Evolutionary conservation across 108 stramenopile genomes (phyloP), one percentile per base, ranked within the genome.

Genomic region (Cyclotella kingstonii): DNA sequence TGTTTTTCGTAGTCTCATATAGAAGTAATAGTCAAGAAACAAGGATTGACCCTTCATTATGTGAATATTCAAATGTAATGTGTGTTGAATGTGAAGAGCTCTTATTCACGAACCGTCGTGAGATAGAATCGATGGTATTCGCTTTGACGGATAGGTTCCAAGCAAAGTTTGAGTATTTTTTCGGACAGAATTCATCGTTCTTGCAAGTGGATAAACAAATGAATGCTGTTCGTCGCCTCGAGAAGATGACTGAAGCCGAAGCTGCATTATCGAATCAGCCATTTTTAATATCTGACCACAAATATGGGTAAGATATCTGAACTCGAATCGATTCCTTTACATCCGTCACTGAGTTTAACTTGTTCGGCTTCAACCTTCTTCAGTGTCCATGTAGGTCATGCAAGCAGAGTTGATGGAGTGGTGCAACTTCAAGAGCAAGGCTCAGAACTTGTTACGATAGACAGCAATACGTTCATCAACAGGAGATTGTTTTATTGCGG

Each of bases 401-500:
- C 50, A 4, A 27, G 53, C 18, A 49, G 60, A 3, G 55, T 41
- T 25, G 55, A n/a, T n/a, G 55, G 0, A 57, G 55, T 19, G 55
- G 41, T 27, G 41, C 25, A 8, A 38, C 5, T 18, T 44, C 43
- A 44, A 18, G 43, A 44, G 17, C 5, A 44, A 17, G 43, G 17
- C n/a, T 18, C 43, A 17, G 19, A 18, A 26, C 25, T 34, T 4
- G 33, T 22, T 15, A 11, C 30, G 14, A 34, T 54, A 11, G 15
- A 15, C 11, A 36, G 17, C 33, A 8, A 54, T 6, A 36, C 8
- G 54, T 19, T 11, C 27, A 18, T 41, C 12, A 4, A 11, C 26
- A 30, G 44, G 19, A 69, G 39, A 31, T 47, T 71, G 10, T 71
- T 66, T 29, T 71, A 71, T 38, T 71, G 70, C 31, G 70, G 70